A percentile compares a stretch with the other conserved stretches of the same genome.
These are phyloP conservation scores for Yarrowia osloensis DNA, from an alignment of 805 yeast species.

Conservation along the genomic window DNA sequence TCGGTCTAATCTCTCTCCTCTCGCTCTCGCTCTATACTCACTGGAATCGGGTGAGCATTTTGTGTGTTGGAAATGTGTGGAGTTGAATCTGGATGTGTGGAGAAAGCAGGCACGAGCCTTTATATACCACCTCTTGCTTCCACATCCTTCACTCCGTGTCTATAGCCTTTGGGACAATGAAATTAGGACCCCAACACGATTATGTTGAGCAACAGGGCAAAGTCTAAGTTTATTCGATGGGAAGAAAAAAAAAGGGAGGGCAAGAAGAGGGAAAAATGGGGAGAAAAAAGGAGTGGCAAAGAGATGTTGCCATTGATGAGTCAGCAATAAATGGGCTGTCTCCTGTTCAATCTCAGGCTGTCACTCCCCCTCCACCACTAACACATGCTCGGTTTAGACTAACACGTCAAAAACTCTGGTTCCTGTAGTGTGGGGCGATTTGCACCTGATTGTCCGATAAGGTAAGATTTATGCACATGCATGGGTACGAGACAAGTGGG, in stretches of 20 bases:
- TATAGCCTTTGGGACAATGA: slow-evolving; percentile 16
- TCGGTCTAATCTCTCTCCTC: too few relatives aligned
- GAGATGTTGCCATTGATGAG: neutral
- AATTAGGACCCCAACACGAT: slow-evolving; percentile 27
- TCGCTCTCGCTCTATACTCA: too few relatives aligned
- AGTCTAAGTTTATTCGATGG: neutral
- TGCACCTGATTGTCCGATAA: slow-evolving; percentile 25
- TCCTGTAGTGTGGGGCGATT: slow-evolving; percentile 24
- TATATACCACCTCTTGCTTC: slow-evolving; percentile 2
- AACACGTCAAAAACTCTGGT: too few relatives aligned
- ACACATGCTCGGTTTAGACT: too few relatives aligned
- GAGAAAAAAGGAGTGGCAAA: neutral
- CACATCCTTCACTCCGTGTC: neutral
- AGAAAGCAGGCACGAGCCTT: neutral
- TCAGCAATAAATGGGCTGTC: too few relatives aligned
- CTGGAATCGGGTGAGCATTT: slow-evolving; percentile 23
- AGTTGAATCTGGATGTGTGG: slow-evolving; percentile 11
- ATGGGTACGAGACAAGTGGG: neutral
- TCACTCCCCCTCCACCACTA: too few relatives aligned
- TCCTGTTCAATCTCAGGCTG: too few relatives aligned
- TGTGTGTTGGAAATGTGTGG: neutral
- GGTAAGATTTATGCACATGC: slow-evolving; percentile 19
- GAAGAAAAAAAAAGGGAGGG: too few relatives aligned
- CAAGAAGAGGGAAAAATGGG: neutral
- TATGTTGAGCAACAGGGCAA: slow-evolving; percentile 26